phyloP scores from a whole-genome alignment of 495 filamentous ascomycete genomes.

The Aspergillus bertholletiae region DNA sequence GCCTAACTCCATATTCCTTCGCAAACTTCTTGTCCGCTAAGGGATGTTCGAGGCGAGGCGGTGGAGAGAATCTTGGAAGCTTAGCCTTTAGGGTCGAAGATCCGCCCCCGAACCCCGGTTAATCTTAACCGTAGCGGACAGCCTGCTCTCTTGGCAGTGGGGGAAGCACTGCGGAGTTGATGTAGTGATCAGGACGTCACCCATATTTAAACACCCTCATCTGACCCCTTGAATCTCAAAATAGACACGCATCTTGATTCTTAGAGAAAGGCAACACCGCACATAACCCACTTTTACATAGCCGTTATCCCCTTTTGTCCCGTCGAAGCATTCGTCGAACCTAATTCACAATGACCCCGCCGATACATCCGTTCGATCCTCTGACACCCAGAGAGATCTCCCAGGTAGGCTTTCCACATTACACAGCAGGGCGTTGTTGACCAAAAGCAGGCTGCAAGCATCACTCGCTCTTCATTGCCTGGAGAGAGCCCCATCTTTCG shows the following conservation, averaged over 20 bases:
- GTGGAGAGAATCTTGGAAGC: background rate
- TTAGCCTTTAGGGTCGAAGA: background rate
- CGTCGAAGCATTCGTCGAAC: too few relatives aligned
- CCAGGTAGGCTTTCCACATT: background rate
- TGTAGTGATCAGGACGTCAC: too few relatives aligned
- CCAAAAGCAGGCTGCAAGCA: slow-evolving; percentile 2
- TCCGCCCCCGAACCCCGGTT: background rate
- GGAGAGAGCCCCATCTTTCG: slow-evolving; percentile 4
- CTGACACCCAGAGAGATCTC: background rate
- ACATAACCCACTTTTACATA: background rate
- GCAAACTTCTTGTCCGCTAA: background rate
- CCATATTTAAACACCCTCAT: background rate
- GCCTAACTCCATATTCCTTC: too few relatives aligned
- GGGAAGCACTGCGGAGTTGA: background rate
- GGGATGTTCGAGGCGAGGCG: background rate
- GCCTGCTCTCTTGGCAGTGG: background rate
- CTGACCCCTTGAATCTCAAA: background rate
- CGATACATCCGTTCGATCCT: slow-evolving; percentile 4
- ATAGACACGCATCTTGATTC: background rate
- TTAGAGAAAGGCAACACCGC: background rate
- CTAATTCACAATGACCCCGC: background rate
- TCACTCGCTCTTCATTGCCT: slow-evolving; percentile 2
- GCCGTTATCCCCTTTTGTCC: background rate
- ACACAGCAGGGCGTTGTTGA: background rate
- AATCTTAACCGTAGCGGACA: background rate